These are phyloP conservation scores for Tricholoma sp. DNA, from an alignment of 768 basidiomycete species.

Conservation along the genomic window DNA sequence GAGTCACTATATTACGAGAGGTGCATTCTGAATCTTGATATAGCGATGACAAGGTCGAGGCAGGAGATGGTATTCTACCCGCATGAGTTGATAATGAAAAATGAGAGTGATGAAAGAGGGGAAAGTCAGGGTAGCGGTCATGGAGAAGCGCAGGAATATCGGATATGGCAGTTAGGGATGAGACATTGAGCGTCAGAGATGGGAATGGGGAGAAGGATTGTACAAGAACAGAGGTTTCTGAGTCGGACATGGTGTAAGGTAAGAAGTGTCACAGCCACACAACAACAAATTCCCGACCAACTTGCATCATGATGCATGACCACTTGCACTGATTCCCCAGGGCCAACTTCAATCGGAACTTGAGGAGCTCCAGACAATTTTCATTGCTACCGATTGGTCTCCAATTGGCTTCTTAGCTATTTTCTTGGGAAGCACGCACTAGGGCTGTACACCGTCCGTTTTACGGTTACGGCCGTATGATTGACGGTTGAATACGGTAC, in stretches of 20 bases:
- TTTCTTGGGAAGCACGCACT: no score
- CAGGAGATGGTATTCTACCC: constrained; percentile 25
- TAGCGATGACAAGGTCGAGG: constrained; percentile 23
- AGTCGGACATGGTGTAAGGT: constrained; percentile 6
- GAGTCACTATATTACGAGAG: constrained; percentile 40
- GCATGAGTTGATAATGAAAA: constrained; percentile 34
- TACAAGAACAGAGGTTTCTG: constrained; percentile 30
- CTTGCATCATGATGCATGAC: no score
- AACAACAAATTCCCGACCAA: no score
- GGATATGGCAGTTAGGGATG: constrained; percentile 22
- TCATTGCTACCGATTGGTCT: no score
- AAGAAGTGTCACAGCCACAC: not conserved
- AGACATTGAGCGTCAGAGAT: constrained; percentile 27
- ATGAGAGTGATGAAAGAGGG: constrained; percentile 21
- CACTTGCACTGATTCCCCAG: no score
- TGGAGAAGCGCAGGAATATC: constrained; percentile 28
- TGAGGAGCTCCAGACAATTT: no score
- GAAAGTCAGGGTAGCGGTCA: constrained; percentile 30
- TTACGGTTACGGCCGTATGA: no score
- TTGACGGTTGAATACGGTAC: no score
- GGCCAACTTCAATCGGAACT: no score
- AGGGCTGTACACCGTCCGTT: no score
- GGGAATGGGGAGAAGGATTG: constrained; percentile 36
- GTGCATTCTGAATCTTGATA: constrained; percentile 11
- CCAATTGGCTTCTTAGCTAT: no score